phyloP scores from a whole-genome alignment of 176 grass and related monocot genomes.

The Guadua angustifolia region DNA sequence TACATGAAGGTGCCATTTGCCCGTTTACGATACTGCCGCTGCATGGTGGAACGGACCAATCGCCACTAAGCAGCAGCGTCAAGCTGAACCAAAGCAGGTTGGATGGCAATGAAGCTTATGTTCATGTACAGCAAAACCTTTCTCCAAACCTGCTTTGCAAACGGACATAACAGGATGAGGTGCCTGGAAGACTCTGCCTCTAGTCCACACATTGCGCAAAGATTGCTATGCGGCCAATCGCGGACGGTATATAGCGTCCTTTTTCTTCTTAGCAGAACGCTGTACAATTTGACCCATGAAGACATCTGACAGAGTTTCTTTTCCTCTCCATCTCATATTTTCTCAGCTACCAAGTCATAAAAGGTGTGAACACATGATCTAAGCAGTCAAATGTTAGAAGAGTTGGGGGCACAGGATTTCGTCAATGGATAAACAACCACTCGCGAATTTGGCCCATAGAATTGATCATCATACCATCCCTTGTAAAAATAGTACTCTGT shows the following conservation, averaged over 20 bases:
- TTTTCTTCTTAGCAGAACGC: neutral
- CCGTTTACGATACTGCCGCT: too few species aligned
- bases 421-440: conserved; percentile 33
- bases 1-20: too few species aligned
- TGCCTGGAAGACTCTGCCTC: too few species aligned
- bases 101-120: too few species aligned
- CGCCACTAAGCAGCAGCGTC: too few species aligned
- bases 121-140: too few species aligned
- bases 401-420: neutral
- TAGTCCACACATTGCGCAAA: too few species aligned
- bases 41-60: too few species aligned
- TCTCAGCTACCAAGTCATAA: conserved; percentile 28
- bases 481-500: neutral
- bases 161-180: too few species aligned
- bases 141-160: too few species aligned
- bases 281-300: conserved; percentile 27
- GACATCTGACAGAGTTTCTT: conserved; percentile 9
- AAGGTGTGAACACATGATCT: conserved; percentile 50
- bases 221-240: too few species aligned
- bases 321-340: conserved; percentile 16
- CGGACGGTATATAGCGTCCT: neutral
- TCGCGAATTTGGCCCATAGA: neutral
- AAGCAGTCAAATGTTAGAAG: conserved; percentile 45
- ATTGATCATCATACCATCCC: neutral
- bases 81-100: too few species aligned